A percentile compares a stretch with the other conserved stretches of the same genome.
Conservation (phyloP, 495 filamentous ascomycete genomes). For the Usnea hakonensis region DNA sequence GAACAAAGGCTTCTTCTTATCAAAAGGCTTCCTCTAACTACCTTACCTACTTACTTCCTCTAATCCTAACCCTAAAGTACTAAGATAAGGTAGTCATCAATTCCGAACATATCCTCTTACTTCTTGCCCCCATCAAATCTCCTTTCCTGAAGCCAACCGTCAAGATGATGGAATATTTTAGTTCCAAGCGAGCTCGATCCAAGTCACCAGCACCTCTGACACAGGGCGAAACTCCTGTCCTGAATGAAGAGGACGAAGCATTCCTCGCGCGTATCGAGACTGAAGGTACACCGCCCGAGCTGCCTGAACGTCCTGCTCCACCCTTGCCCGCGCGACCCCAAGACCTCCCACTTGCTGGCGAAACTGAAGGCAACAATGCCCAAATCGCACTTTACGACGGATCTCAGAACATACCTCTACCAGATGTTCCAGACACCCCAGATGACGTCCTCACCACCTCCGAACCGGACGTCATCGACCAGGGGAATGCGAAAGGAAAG, state of each 20-base stretch:
- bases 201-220: slow-evolving; percentile 30
- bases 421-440: slow-evolving; percentile 32
- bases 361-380: slow-evolving; percentile 24
- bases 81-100: too few relatives aligned
- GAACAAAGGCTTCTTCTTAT: too few relatives aligned
- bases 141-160: neutral
- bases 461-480: slow-evolving; percentile 20
- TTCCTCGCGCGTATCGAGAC: slow-evolving; percentile 44
- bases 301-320: slow-evolving; percentile 24
- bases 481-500: slow-evolving; percentile 21
- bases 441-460: slow-evolving; percentile 30
- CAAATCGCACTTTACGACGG: slow-evolving; percentile 29
- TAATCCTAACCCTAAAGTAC: too few relatives aligned
- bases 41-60: too few relatives aligned
- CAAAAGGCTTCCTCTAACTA: too few relatives aligned
- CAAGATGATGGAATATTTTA: slow-evolving; percentile 40
- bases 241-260: slow-evolving; percentile 48
- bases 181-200: slow-evolving; percentile 25
- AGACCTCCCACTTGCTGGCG: slow-evolving; percentile 19
- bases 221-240: slow-evolving; percentile 39
- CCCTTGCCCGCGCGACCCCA: slow-evolving; percentile 21
- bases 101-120: too few relatives aligned
- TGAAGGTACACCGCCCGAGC: slow-evolving; percentile 22
- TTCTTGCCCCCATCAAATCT: too few relatives aligned
- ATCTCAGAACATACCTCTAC: slow-evolving; percentile 33